Conservation (phyloP, 139 green algal genomes). For the Gonium pectorale region DNA sequence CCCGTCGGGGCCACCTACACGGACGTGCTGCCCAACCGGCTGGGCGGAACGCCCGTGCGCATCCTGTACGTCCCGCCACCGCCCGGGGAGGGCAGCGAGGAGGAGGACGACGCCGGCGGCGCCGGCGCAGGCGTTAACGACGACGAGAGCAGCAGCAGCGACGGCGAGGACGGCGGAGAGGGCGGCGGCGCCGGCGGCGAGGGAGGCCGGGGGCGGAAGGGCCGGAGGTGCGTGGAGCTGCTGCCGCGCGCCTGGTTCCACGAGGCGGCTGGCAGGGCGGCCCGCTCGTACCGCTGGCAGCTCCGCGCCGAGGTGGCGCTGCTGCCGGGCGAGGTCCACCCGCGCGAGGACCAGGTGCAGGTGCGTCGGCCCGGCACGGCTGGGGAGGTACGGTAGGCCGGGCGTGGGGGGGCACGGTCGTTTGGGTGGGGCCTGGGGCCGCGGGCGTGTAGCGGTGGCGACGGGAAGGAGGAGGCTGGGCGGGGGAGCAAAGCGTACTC, state of each 20-base stretch:
- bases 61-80: neutral
- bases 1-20: neutral
- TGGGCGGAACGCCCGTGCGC: neutral
- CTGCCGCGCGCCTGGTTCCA: neutral
- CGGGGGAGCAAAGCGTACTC: too few species aligned
- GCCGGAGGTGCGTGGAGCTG: neutral
- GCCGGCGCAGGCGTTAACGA: too few species aligned
- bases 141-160: neutral
- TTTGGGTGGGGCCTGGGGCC: too few species aligned
- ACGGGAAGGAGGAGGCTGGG: neutral
- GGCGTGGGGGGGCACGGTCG: neutral
- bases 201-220: neutral
- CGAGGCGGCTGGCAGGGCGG: neutral
- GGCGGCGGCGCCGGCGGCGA: neutral
- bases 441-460: neutral
- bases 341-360: neutral
- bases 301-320: constrained; percentile 1
- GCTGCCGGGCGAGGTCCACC: neutral
- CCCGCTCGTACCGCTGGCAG: neutral
- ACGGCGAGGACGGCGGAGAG: neutral
- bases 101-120: too few species aligned
- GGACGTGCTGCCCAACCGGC: constrained; percentile 11
- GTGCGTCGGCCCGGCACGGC: neutral
- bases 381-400: neutral
- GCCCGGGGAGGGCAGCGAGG: too few species aligned